A percentile compares a stretch with the other conserved stretches of the same genome.
Conservation (phyloP, 2,329 filamentous ascomycete species). For the Trichoderma sp. region DNA sequence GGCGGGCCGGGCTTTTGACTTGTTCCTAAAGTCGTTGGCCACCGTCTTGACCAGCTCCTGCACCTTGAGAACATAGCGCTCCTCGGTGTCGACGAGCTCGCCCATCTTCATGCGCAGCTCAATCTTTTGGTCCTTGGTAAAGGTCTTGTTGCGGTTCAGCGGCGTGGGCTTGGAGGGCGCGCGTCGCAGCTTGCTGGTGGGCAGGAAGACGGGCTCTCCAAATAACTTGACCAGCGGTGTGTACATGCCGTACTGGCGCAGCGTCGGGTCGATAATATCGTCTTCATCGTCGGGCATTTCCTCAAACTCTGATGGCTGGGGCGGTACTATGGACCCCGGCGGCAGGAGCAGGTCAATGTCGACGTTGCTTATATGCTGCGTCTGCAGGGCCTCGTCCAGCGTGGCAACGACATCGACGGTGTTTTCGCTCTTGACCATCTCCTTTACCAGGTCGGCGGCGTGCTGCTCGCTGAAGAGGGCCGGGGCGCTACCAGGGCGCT, state of each 20-base stretch:
- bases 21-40: slow-evolving; percentile 75
- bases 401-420: slow-evolving; percentile 70
- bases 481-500: slow-evolving; percentile 64
- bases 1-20: slow-evolving; percentile 58
- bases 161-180: slow-evolving; percentile 85
- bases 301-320: slow-evolving; percentile 60
- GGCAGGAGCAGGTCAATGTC: slow-evolving; percentile 88
- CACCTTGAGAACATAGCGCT: slow-evolving; percentile 88
- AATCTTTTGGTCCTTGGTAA: slow-evolving; percentile 79
- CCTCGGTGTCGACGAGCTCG: slow-evolving; percentile 90
- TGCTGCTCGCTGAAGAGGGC: slow-evolving; percentile 86
- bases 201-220: slow-evolving; percentile 82
- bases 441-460: slow-evolving; percentile 84
- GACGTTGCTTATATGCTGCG: slow-evolving; percentile 80
- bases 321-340: slow-evolving; percentile 69
- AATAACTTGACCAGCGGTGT: slow-evolving; percentile 75
- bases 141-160: slow-evolving; percentile 74
- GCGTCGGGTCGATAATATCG: slow-evolving; percentile 63
- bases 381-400: slow-evolving; percentile 73
- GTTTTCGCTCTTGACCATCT: slow-evolving; percentile 81
- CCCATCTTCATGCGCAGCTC: slow-evolving; percentile 84
- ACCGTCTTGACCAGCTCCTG: slow-evolving; percentile 80
- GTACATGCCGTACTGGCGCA: slow-evolving; percentile 75
- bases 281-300: slow-evolving; percentile 64
- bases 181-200: slow-evolving; percentile 79